These are phyloP conservation scores for Atkinsonella hypoxylon DNA, from an alignment of 2,329 filamentous ascomycete genomes.

Conservation along the genomic window DNA sequence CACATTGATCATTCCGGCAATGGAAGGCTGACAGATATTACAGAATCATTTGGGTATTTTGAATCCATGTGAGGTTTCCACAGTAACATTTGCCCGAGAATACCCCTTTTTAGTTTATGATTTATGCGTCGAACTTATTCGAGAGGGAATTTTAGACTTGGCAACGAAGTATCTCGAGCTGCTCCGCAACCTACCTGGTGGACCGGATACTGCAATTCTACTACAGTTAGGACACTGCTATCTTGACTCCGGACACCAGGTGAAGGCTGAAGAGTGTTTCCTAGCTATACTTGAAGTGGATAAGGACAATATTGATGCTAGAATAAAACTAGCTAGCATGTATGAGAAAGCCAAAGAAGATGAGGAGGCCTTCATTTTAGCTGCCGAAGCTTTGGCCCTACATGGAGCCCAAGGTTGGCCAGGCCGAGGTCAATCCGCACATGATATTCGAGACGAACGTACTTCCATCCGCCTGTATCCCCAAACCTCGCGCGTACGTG, in stretches of 20 bases:
- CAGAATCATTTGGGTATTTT: slow-evolving; percentile 60
- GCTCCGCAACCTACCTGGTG: slow-evolving; percentile 35
- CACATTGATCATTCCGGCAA: not conserved
- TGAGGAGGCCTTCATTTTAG: slow-evolving; percentile 65
- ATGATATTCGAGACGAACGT: not conserved
- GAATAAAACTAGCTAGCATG: slow-evolving; percentile 69
- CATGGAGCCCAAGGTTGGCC: slow-evolving; percentile 31
- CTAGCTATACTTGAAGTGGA: slow-evolving; percentile 63
- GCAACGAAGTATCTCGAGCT: slow-evolving; percentile 47
- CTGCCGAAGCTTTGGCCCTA: slow-evolving; percentile 61
- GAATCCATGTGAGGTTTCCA: slow-evolving; percentile 43
- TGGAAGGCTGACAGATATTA: not conserved
- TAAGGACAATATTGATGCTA: slow-evolving; percentile 59
- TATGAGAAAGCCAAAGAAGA: slow-evolving; percentile 65
- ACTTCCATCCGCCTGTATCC: not conserved
- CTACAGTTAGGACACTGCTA: slow-evolving; percentile 57
- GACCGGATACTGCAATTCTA: slow-evolving; percentile 39
- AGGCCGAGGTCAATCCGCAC: not conserved
- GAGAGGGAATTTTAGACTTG: slow-evolving; percentile 14
- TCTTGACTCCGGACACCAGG: slow-evolving; percentile 46
- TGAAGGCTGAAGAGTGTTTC: slow-evolving; percentile 67
- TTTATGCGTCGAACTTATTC: slow-evolving; percentile 33
- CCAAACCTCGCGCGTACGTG: not conserved
- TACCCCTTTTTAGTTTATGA: slow-evolving; percentile 75
- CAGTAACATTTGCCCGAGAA: slow-evolving; percentile 41